Percentiles rank a stretch among this genome's conserved stretches.
Conservation (phyloP, 306 rosid species). For the Cucumis hystrix region DNA sequence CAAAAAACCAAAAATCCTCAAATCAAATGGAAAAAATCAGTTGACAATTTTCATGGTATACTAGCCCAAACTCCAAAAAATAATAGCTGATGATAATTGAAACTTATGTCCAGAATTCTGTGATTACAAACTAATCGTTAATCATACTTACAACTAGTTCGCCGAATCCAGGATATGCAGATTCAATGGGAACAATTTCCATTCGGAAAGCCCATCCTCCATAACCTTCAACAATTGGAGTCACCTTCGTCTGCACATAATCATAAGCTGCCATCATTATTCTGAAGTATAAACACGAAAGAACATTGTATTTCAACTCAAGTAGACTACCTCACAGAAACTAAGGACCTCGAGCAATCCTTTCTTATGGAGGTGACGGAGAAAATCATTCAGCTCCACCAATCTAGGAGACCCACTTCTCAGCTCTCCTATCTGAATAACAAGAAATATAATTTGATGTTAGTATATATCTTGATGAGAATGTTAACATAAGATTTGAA, state of each 20-base stretch:
- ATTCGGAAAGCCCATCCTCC: slow-evolving; percentile 98
- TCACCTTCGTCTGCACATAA: slow-evolving; percentile 83
- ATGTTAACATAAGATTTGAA: not conserved
- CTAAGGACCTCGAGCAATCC: slow-evolving; percentile 76
- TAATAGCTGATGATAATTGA: not conserved
- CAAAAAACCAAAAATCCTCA: not conserved
- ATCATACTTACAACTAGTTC: slow-evolving; percentile 79
- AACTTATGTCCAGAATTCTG: not conserved
- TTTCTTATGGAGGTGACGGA: slow-evolving; percentile 76
- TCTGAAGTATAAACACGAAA: slow-evolving; percentile 8
- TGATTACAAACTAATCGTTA: not conserved
- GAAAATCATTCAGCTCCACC: slow-evolving; percentile 73
- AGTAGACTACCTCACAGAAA: slow-evolving; percentile 75
- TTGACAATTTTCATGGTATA: not conserved
- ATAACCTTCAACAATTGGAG: slow-evolving; percentile 94
- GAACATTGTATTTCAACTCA: not conserved
- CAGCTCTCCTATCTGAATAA: slow-evolving; percentile 81
- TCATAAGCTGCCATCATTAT: slow-evolving; percentile 18
- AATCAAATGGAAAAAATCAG: not conserved
- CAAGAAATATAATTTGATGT: slow-evolving; percentile 11
- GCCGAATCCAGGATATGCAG: slow-evolving; percentile 97
- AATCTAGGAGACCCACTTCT: slow-evolving; percentile 82
- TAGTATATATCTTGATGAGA: not conserved
- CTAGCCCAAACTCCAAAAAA: not conserved
- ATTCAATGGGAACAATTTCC: slow-evolving; percentile 95